Evolutionary conservation across 768 basidiomycete species (phyloP).

Genomic region (Xerocomellus chrysenteron): DNA sequence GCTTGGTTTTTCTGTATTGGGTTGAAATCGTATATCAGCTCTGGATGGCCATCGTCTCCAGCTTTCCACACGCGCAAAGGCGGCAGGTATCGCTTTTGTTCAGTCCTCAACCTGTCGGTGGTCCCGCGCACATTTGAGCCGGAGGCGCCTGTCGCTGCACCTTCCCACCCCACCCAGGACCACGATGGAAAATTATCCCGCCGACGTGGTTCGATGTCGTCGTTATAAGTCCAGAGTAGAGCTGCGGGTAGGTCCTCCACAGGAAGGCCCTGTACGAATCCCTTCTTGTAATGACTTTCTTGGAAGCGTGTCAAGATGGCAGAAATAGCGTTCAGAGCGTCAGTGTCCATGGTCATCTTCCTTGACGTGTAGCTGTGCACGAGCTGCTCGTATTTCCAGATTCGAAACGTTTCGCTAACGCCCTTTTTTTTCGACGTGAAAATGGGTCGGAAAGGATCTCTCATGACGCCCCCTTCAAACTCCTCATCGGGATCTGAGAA

Average conservation of each 20-base stretch:
- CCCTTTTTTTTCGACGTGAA: neutral
- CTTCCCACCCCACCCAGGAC: slow-evolving; percentile 7
- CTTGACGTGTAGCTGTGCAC: neutral
- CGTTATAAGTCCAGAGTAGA: neutral
- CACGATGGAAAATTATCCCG: slow-evolving; percentile 2
- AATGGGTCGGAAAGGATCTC: slow-evolving; percentile 2
- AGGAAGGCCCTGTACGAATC: neutral
- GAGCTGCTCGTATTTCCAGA: neutral
- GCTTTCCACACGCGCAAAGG: neutral
- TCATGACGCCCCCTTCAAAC: neutral
- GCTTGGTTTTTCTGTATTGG: neutral
- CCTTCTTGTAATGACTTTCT: neutral
- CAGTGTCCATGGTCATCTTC: neutral
- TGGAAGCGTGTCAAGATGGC: neutral
- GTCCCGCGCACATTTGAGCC: neutral
- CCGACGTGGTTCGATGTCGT: neutral
- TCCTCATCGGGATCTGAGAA: neutral
- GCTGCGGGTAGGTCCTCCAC: neutral
- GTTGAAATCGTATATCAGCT: neutral
- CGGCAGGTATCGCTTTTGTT: neutral
- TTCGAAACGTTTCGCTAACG: neutral
- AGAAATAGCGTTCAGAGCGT: neutral
- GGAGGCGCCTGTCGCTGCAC: neutral
- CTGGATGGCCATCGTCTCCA: neutral
- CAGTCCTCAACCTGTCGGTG: neutral